Evolutionary conservation across 257 asterid genomes (phyloP), one percentile per base, ranked within the genome.

Genomic region (Leptodermis oblonga): DNA sequence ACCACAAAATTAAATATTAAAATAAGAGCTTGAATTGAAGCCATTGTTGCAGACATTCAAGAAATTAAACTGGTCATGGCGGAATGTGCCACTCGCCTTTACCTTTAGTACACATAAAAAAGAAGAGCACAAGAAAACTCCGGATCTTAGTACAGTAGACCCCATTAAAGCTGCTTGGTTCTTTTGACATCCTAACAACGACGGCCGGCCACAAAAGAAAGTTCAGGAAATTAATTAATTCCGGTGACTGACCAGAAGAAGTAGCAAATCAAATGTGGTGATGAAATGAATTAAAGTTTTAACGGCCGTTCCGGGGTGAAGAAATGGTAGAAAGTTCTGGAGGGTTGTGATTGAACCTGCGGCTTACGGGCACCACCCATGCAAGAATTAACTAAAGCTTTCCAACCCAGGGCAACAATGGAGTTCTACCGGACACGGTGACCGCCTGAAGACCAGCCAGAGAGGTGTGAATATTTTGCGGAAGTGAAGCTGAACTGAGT

Each of bases 71-170:
- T 39, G 45, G 45, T 43, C 18, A 43, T 43, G 49, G 18, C 49
- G 14, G 14, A 70, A 41, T 42, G 70, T 18, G 65, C 11, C 14
- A 17, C 60, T 37, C 4, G 55, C 58, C 42, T 49, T 66, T 67
- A 45, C 60, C 62, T 58, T 49, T 52, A 20, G 59, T 20, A 67
- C 62, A 65, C 15, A 71, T 14, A 70, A 60, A n/a, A n/a, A n/a
- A 62, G 68, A 80, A 33, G 37, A 80, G 45, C 15, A 71, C 9
- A n/a, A 77, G 51, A 65, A 74, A 59, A 67, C 34, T 34, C 18
- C 20, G 62, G 68, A 76, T 66, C 23, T 54, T 55, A 7, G 45
- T 20, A n/a, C 55, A 22, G 45, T 59, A 37, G 65, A 39, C 11
- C 13, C 67, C 81, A 76, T 70, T 70, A n/a, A 49, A 69, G 43